A percentile compares a stretch with the other conserved stretches of the same genome.
These are phyloP conservation scores for Agrostemma githago DNA, from an alignment of 148 eudicot species.

Conservation along the genomic window DNA sequence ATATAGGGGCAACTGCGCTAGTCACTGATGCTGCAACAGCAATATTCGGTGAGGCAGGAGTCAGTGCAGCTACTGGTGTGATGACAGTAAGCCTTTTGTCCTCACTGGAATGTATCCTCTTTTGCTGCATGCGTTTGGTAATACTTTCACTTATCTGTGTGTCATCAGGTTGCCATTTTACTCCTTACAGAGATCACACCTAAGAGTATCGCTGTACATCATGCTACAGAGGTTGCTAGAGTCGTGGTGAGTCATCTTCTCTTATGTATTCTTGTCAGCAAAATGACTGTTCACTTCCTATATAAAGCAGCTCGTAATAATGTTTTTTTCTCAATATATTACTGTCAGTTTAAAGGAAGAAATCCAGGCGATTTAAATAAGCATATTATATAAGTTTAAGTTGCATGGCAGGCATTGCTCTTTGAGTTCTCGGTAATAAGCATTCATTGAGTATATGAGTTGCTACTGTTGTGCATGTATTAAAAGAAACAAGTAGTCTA, in stretches of 20 bases:
- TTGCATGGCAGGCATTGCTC: background rate
- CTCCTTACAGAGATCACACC: constrained; percentile 99
- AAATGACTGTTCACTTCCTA: no score
- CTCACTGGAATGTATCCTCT: background rate
- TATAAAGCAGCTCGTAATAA: no score
- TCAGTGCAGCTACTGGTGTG: constrained; percentile 94
- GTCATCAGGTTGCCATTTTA: constrained; percentile 78
- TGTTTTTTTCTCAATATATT: no score
- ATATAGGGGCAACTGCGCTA: constrained; percentile 94
- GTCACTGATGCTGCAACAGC: constrained; percentile 97
- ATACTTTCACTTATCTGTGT: constrained; percentile 1
- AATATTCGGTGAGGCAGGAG: constrained; percentile 90
- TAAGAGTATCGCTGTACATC: constrained; percentile 96
- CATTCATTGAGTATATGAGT: background rate
- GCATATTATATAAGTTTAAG: background rate
- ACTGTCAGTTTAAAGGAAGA: no score
- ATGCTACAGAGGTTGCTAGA: constrained; percentile 97
- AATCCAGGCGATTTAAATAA: background rate
- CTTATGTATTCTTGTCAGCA: background rate
- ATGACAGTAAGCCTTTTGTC: constrained; percentile 65
- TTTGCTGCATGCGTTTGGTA: background rate
- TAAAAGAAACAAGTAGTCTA: background rate
- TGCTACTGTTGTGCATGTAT: background rate
- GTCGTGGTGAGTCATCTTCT: constrained; percentile 70
- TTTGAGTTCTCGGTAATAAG: background rate